Evolutionary conservation across 2,329 filamentous ascomycete species (phyloP).

Genomic region (Moelleriella libera): DNA sequence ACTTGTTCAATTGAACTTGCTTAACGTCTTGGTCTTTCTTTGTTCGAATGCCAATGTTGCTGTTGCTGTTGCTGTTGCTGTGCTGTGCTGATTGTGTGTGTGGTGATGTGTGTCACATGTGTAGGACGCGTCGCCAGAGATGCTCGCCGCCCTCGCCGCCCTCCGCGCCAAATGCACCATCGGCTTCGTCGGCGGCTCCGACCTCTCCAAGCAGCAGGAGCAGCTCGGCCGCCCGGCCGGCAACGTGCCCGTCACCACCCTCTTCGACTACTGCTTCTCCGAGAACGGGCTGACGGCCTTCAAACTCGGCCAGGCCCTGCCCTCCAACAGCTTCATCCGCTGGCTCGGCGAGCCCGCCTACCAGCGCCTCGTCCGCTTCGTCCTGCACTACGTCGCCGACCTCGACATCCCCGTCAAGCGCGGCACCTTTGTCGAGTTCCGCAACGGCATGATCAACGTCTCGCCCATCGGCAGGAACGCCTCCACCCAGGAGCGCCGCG

Average conservation of each 20-base stretch:
- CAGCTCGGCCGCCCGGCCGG: slow-evolving; percentile 59
- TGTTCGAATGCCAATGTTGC: too few relatives aligned
- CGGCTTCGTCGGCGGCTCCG: slow-evolving; percentile 84
- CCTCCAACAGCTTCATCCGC: slow-evolving; percentile 74
- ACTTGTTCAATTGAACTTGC: too few relatives aligned
- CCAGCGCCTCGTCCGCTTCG: slow-evolving; percentile 63
- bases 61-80: too few relatives aligned
- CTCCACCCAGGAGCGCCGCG: slow-evolving; percentile 61
- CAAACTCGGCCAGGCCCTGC: slow-evolving; percentile 64
- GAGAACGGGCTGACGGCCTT: slow-evolving; percentile 93
- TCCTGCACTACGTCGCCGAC: slow-evolving; percentile 72
- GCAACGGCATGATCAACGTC: slow-evolving; percentile 85
- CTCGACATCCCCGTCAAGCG: slow-evolving; percentile 72
- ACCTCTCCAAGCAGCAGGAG: slow-evolving; percentile 90
- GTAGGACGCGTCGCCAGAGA: slow-evolving; percentile 61
- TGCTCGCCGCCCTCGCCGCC: slow-evolving; percentile 63
- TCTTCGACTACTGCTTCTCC: slow-evolving; percentile 96
- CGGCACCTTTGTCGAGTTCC: slow-evolving; percentile 77
- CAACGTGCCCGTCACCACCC: slow-evolving; percentile 51
- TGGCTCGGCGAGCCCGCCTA: slow-evolving; percentile 78
- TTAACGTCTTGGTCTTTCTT: background rate
- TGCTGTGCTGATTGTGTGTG: too few relatives aligned
- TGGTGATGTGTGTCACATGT: too few relatives aligned
- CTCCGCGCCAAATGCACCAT: slow-evolving; percentile 82
- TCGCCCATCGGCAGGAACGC: slow-evolving; percentile 79